Base-by-base conservation (phyloP, 2,329 filamentous ascomycete species). In the Fusarium haematococcum region DNA sequence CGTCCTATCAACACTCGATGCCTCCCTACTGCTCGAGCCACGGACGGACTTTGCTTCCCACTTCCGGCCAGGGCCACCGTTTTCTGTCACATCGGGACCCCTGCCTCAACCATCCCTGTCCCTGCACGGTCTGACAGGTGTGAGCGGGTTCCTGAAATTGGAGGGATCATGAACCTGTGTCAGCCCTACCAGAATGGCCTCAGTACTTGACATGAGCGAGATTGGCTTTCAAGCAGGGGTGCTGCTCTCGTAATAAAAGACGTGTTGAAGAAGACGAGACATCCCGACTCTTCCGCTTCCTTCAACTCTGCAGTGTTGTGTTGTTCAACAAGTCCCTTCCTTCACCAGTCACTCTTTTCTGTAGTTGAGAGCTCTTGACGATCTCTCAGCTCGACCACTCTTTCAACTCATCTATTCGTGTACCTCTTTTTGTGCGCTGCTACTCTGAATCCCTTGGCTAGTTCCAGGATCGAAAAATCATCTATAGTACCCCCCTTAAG, bases 111-210 rank as follows among this genome's bases (percentile, higher is more conserved):
- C n/a, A 39, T 39, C 37, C 41, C 39, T 9, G 39, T 41, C 39
- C 43, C 23, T 48, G 43, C 23, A 56, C 35, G 14, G 3, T 59
- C 50, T 37, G 52, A 25, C 60, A 61, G 64, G 45, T 27, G 23
- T 45, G n/a, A 6, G 43, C 43, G 43, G 43, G 43, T 48, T 48
- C 63, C 48, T 59, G 70, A 79, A 77, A 79, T 79, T 79, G 73
- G 69, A 79, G 60, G 77, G 75, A 71, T 67, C 56, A 39, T n/a
- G 39, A 60, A 61, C 50, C 16, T 74, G 77, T 77, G 56, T 77
- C 77, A 78, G 77, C 77, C 77, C 75, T 79, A 77, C 70, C 50
- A 23, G 60, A 78, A 73, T 72, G 75, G 72, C 72, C 73, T 78
- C 70, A 76, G 75, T 66, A 14, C 41, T 63, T 32, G 37, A 37